Base-by-base conservation (phyloP, 2,329 filamentous ascomycete genomes). In the Paracoccidioides brasiliensis region DNA sequence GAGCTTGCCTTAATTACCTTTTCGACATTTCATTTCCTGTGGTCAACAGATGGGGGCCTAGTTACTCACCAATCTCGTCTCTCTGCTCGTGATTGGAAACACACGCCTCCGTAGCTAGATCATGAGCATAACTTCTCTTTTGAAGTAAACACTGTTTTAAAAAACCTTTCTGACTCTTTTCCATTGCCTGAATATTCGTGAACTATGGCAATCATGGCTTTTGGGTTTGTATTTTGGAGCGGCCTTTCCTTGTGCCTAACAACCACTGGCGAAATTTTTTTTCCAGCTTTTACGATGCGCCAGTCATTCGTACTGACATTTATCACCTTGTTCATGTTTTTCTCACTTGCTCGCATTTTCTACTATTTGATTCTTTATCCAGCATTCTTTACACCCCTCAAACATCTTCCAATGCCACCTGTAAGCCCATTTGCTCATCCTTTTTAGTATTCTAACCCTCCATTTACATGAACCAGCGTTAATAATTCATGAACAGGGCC, bases 311-410 rank as follows among this genome's bases (percentile, higher is more conserved):
- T 15, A 32, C 49, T 50, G 53, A 57, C 57, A 33, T 55, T 56
- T 38, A 12, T 57, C 7, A 38, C n/a, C n/a, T 10, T 54, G 4
- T 59, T 42, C 28, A n/a, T 45, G 8, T 3, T 48, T 2, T 22
- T 44, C n/a, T 44, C 44, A 8, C 4, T 42, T 50, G 14, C 33
- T 5, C 49, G 22, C 37, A 4, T 46, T 32, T 5, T 70, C 4
- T 71, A 72, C 58, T 56, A 44, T 32, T 63, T 79, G 0, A 52
- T 82, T 8, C 61, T 85, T 45, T 84, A 81, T 62, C 83, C 82
- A 3, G 68, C 73, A 38, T 79, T 75, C 57, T 70, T 85, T 57
- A 82, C 76, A 42, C 80, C 81, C 2, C 61, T 85, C 49, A 75
- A 79, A 57, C 69, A 81, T 62, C 64, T 86, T 37, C 81, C 81